These are phyloP conservation scores for Rosa persica DNA, from an alignment of 306 rosid species.

Conservation along the genomic window DNA sequence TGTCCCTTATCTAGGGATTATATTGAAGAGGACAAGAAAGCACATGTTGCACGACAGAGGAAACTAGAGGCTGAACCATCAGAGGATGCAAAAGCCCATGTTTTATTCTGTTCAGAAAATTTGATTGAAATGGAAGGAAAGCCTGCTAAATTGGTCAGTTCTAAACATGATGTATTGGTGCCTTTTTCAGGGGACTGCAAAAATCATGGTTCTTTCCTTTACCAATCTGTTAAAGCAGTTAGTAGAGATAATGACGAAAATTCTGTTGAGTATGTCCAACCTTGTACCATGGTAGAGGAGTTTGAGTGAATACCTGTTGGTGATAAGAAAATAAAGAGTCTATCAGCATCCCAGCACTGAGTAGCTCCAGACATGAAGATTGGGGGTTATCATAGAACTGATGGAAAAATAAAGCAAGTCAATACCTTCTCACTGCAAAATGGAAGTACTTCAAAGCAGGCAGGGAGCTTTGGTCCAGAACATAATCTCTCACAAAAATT, in stretches of 20 bases:
- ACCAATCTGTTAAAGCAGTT: conserved; percentile 33
- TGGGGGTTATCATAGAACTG: conserved; percentile 19
- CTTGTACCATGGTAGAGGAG: conserved; percentile 28
- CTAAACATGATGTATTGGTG: conserved; percentile 24
- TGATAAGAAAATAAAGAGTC: conserved; percentile 20
- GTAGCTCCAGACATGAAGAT: conserved; percentile 25
- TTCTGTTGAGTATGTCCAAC: conserved; percentile 35
- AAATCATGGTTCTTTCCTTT: conserved; percentile 24
- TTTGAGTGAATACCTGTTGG: conserved; percentile 19
- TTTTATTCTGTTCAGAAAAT: conserved; percentile 28
- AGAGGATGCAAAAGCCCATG: conserved; percentile 24
- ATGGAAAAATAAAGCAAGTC: too few relatives aligned
- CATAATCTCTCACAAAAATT: too few relatives aligned
- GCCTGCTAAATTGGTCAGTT: conserved; percentile 26
- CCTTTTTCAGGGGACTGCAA: not conserved
- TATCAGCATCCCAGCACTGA: conserved; percentile 26
- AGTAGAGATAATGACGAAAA: conserved; percentile 62
- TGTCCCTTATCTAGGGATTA: too few relatives aligned
- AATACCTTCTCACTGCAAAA: too few relatives aligned
- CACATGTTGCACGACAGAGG: too few relatives aligned
- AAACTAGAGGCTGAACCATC: too few relatives aligned
- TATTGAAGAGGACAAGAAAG: too few relatives aligned
- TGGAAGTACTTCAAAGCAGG: too few relatives aligned
- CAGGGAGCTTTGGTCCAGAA: too few relatives aligned
- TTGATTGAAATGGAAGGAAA: conserved; percentile 23